Base-by-base conservation (phyloP, 1,139 yeast species). In the Yamadazyma pseudoaaseri region DNA sequence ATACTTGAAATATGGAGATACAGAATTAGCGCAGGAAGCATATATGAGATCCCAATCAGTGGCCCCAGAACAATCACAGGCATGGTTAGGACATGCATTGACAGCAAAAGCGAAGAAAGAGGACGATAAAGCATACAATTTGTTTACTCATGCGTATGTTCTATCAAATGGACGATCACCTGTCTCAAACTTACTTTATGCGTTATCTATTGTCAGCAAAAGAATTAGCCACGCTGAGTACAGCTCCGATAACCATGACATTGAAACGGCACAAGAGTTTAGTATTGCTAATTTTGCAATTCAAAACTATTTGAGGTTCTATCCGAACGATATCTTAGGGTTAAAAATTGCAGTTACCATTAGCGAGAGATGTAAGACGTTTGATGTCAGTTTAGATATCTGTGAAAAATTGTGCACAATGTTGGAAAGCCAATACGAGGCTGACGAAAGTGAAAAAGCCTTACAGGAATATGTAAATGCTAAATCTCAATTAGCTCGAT, bases 31-130 rank as follows among this genome's bases (percentile, higher is more conserved):
- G 0, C 72, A 73, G 33, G 81, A 83, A 41, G 81, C 95, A 0
- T 79, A 85, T 43, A 63, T 72, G 30, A 74, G 86, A 44, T 83
- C 95, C 0, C 94, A 86, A 46, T 79, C 95, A 12, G 66, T 86
- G 8, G 84, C 92, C 2, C 97, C 98, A 1, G 84, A 81, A 34
- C 74, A 71, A 37, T 70, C 86, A 0, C 67, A 69, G n/a, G 76
- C 96, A 0, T 92, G 98, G 97, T 56, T 86, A 25, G 96, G 96
- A 1, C 79, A 82, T 51, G 97, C 96, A 0, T 57, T 90, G 22
- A 63, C 84, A 1, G 73, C 81, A 1, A 76, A 77, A 37, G 74
- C 74, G 1, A 50, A 58, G n/a, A 92, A 89, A 1, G 75, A 83
- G 27, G 44, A 41, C 2, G 60, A 54, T 2, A 66, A 63, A 11